These are phyloP conservation scores for Raphanus hybrid DNA, from an alignment of 441 rosid genomes.

Conservation along the genomic window DNA sequence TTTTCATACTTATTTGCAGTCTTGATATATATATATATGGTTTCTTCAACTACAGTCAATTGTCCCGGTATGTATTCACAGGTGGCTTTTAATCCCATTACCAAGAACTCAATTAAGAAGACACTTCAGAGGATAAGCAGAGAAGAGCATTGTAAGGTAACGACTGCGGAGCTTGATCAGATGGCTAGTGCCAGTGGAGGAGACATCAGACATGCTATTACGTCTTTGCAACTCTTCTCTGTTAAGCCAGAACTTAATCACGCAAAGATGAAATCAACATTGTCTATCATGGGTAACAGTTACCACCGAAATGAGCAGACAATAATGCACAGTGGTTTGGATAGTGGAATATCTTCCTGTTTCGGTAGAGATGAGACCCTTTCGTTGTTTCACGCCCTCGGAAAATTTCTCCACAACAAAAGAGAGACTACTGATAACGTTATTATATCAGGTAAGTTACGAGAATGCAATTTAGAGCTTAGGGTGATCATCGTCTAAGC, in stretches of 20 bases:
- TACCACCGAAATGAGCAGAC: slow-evolving; percentile 44
- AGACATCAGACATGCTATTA: slow-evolving; percentile 91
- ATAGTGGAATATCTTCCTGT: slow-evolving; percentile 51
- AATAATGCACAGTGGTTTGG: slow-evolving; percentile 41
- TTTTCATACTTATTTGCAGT: slow-evolving; percentile 40
- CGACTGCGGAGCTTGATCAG: slow-evolving; percentile 69
- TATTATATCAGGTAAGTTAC: slow-evolving; percentile 49
- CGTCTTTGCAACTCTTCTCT: slow-evolving; percentile 82
- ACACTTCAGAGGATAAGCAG: slow-evolving; percentile 73
- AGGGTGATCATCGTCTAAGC: slow-evolving; percentile 29
- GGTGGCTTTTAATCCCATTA: slow-evolving; percentile 88
- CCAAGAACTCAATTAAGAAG: slow-evolving; percentile 79
- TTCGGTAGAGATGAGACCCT: slow-evolving; percentile 87
- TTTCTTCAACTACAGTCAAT: slow-evolving; percentile 41
- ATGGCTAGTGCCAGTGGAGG: slow-evolving; percentile 88
- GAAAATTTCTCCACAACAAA: slow-evolving; percentile 95
- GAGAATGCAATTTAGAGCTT: slow-evolving; percentile 24
- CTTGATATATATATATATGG: neutral
- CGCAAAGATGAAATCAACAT: slow-evolving; percentile 37
- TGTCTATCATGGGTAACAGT: slow-evolving; percentile 34
- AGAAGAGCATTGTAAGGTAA: slow-evolving; percentile 61
- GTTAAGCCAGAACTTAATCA: slow-evolving; percentile 49
- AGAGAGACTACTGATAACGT: slow-evolving; percentile 62
- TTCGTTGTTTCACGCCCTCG: slow-evolving; percentile 90
- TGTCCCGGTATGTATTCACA: slow-evolving; percentile 44